Evolutionary conservation across 768 basidiomycete genomes (phyloP).

Genomic region (Suillus fuscotomentosus): DNA sequence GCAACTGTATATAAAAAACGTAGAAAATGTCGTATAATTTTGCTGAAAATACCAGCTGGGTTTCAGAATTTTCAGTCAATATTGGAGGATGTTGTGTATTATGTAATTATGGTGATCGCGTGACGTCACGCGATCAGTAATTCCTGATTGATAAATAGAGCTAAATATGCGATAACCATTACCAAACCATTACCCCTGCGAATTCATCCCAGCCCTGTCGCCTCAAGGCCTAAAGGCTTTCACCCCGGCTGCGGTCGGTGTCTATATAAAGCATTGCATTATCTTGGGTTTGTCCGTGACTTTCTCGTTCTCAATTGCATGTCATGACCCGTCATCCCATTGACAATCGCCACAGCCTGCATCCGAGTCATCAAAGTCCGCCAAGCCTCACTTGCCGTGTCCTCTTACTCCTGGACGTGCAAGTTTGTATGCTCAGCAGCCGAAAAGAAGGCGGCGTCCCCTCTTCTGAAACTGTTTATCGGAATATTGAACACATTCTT

Average conservation of each 20-base stretch:
- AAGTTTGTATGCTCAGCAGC: constrained; percentile 47
- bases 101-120: constrained; percentile 5
- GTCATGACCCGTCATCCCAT: constrained; percentile 16
- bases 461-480: constrained; percentile 36
- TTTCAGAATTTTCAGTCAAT: background rate
- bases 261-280: constrained; percentile 9
- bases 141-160: constrained; percentile 13
- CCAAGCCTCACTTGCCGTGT: constrained; percentile 35
- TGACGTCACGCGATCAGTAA: constrained; percentile 24
- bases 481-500: constrained; percentile 52
- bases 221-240: background rate
- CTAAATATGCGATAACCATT: constrained; percentile 7
- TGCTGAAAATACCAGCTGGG: background rate
- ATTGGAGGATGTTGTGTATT: background rate
- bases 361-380: constrained; percentile 13
- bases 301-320: background rate
- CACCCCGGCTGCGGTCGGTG: background rate
- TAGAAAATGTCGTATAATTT: background rate
- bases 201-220: background rate
- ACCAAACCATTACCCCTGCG: background rate
- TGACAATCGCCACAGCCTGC: constrained; percentile 13
- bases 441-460: constrained; percentile 56
- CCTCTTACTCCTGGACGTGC: constrained; percentile 61
- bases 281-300: background rate
- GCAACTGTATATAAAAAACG: background rate